Evolutionary conservation across 1,284 basidiomycete species (phyloP).

Genomic region (Malassezia pachydermatis): DNA sequence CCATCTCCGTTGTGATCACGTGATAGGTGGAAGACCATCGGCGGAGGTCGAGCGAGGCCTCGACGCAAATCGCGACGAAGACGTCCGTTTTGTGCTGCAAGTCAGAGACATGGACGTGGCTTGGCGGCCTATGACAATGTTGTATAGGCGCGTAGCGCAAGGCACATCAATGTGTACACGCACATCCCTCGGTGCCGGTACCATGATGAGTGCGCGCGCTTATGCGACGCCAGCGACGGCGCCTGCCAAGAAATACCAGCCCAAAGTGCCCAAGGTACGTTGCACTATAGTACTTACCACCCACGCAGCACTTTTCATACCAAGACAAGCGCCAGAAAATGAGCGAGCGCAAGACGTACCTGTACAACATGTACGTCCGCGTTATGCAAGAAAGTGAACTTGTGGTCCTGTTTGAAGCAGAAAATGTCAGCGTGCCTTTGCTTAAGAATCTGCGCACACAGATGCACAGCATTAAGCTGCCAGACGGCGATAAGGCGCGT

Average conservation of each 20-base stretch:
- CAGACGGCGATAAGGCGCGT: neutral
- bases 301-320: conserved; percentile 14
- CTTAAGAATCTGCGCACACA: conserved; percentile 10
- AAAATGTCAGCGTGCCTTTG: conserved; percentile 11
- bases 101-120: neutral
- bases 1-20: too few species aligned
- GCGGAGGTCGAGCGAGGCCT: neutral
- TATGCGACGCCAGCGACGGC: conserved; percentile 9
- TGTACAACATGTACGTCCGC: conserved; percentile 14
- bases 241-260: neutral
- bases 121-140: neutral
- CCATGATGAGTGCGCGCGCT: conserved; percentile 4
- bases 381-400: conserved; percentile 13
- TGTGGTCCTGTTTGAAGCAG: conserved; percentile 8
- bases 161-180: too few species aligned
- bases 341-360: conserved; percentile 15
- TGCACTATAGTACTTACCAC: too few species aligned
- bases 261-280: too few species aligned
- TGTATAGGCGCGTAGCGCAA: neutral
- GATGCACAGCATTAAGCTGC: neutral
- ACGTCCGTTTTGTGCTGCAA: too few species aligned
- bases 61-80: too few species aligned
- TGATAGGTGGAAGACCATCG: conserved; percentile 1
- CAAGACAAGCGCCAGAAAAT: conserved; percentile 14
- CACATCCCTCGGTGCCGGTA: too few species aligned